Percentiles rank a stretch among this genome's conserved stretches.
phyloP scores from a whole-genome alignment of 2,329 filamentous ascomycete genomes.

The Beauveria rudraprayagi region DNA sequence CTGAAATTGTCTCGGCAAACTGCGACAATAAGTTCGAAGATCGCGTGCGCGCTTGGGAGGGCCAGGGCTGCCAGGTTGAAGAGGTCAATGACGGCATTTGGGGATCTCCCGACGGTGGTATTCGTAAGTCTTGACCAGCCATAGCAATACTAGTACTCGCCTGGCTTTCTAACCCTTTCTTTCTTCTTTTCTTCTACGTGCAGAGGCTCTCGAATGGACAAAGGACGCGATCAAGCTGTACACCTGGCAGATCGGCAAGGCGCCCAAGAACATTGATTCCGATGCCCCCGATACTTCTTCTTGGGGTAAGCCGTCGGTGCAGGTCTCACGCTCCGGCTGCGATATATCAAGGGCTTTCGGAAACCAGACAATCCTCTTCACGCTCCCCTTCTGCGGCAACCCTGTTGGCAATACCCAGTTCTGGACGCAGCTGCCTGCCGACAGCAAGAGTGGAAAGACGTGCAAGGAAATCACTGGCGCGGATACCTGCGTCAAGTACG shows the following conservation, averaged over 20 bases:
- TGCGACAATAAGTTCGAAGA: too few species aligned
- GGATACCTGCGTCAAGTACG: neutral
- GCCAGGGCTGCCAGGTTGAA: neutral
- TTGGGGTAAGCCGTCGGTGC: conserved; percentile 7
- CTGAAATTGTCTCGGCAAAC: too few species aligned
- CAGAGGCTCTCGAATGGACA: conserved; percentile 30
- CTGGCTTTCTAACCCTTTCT: too few species aligned
- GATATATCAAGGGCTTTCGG: neutral
- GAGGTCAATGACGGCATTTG: conserved; percentile 3
- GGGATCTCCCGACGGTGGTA: neutral
- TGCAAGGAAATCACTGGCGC: neutral
- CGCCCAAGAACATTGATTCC: conserved; percentile 22
- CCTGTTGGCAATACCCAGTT: neutral
- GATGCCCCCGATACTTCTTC: neutral
- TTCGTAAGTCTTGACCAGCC: neutral
- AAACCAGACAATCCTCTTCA: conserved; percentile 3
- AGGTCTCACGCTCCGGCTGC: neutral
- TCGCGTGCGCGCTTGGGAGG: too few species aligned
- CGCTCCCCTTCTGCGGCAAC: conserved; percentile 2
- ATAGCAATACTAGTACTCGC: too few species aligned
- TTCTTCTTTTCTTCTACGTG: too few species aligned
- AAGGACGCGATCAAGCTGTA: conserved; percentile 29
- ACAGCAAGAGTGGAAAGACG: neutral
- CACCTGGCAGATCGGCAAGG: conserved; percentile 22
- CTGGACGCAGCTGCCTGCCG: neutral